Base-by-base conservation (phyloP, 192 early-diverging fungal genomes). In the Mortierella hygrophila region DNA sequence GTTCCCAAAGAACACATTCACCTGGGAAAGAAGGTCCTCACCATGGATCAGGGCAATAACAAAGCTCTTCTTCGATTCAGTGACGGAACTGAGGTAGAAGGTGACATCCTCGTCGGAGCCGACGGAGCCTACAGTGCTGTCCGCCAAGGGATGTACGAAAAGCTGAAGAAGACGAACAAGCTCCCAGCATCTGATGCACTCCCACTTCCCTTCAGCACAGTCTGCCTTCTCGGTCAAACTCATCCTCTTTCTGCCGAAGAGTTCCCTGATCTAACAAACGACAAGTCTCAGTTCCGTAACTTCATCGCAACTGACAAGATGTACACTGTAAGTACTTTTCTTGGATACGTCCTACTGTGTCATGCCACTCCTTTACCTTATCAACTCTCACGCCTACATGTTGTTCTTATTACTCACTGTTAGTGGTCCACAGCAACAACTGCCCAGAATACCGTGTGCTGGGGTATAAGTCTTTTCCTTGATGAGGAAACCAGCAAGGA, bases 101-200 rank as follows among this genome's bases (percentile, higher is more conserved):
- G 81, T 46, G 70, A 76, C 11, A 71, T 82, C n/a, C 54, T 82
- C 21, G 75, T 82, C 0, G 80, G 80, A 1, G 73, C 74, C 35
- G 80, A 82, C 21, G 74, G 80, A 16, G 73, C 74, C 9, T 57
- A 77, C 47, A 75, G 74, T 23, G 68, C 40, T 2, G 75, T 82
- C 7, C 75, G 81, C 0, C 70, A 82, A 52, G 44, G 52, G 32
- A 21, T 76, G 3, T 82, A 76, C 38, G 23, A 54, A 13, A 20
- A 49, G 6, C 41, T 82, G 10, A 54, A 60, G 49, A 37, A 54
- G 26, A 23, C 55, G 15, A 57, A 42, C 7, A 38, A n/a, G 9
- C n/a, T 82, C 20, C 81, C 81, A 6, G 9, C 42, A 18, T 46
- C 49, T 16, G 81, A 82, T 40, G 57, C 60, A 4, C 29, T 15